Evolutionary conservation across 1,139 yeast genomes (phyloP).

Genomic region (Yarrowia galli): DNA sequence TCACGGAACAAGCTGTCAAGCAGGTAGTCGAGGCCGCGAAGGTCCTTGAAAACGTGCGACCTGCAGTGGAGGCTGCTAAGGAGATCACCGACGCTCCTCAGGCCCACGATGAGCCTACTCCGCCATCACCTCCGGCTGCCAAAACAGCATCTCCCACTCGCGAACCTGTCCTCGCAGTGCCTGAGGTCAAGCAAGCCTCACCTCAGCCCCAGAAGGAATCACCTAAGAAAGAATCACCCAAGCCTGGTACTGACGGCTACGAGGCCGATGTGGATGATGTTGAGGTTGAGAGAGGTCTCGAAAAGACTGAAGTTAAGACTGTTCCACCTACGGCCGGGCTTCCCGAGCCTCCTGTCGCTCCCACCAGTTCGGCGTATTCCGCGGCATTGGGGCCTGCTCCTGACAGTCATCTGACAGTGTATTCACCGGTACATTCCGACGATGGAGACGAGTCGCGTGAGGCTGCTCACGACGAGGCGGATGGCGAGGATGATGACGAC

Average conservation of each 20-base stretch:
- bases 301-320: background rate
- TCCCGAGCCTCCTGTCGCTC: background rate
- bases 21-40: constrained; percentile 9
- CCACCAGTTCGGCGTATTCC: background rate
- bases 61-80: background rate
- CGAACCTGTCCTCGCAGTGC: background rate
- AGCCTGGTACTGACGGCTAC: constrained; percentile 5
- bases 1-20: background rate
- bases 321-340: background rate
- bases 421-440: constrained; percentile 41
- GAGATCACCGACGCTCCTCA: background rate
- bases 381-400: constrained; percentile 1
- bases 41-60: background rate
- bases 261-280: constrained; percentile 4
- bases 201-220: background rate
- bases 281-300: background rate
- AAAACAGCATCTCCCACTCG: background rate
- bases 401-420: constrained; percentile 41
- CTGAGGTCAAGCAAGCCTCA: background rate
- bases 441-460: constrained; percentile 39
- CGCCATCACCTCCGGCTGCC: background rate
- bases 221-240: background rate
- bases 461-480: constrained; percentile 42
- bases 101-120: background rate
- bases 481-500: constrained; percentile 41